Percentiles rank a stretch among this genome's conserved stretches.
phyloP scores from a whole-genome alignment of 306 rosid genomes.

The Nissolia schottii region DNA sequence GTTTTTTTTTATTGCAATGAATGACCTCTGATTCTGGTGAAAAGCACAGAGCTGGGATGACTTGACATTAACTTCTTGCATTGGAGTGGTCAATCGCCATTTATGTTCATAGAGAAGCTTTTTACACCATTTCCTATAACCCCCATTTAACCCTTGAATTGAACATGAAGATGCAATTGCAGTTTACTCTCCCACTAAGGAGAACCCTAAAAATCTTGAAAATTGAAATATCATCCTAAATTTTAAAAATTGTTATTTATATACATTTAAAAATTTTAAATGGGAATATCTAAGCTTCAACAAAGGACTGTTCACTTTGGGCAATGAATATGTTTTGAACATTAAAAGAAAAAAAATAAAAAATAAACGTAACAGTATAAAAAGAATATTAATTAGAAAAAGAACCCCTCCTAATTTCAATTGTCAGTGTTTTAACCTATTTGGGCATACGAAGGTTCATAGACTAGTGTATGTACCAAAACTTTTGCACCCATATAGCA shows the following conservation, averaged over 20 bases:
- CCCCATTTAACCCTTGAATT: background rate
- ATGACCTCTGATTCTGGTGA: background rate
- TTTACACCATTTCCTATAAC: constrained; percentile 22
- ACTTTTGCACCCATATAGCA: background rate
- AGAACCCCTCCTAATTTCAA: background rate
- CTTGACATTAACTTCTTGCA: background rate
- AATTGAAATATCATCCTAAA: background rate
- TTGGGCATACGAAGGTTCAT: background rate
- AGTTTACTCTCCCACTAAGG: background rate
- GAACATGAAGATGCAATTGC: background rate
- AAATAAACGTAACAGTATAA: no score
- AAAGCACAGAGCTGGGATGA: background rate
- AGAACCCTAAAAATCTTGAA: background rate
- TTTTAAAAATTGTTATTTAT: no score
- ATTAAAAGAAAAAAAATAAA: no score
- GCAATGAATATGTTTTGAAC: no score
- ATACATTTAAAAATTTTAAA: no score
- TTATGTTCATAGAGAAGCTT: constrained; percentile 19
- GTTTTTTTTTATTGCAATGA: background rate
- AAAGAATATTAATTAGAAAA: no score
- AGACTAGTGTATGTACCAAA: background rate
- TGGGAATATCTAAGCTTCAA: no score
- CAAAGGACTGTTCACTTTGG: no score
- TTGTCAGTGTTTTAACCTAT: background rate
- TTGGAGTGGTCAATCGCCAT: constrained; percentile 7